These are phyloP conservation scores for Haematococcus lacustris DNA, from an alignment of 139 green algal species.

Conservation along the genomic window DNA sequence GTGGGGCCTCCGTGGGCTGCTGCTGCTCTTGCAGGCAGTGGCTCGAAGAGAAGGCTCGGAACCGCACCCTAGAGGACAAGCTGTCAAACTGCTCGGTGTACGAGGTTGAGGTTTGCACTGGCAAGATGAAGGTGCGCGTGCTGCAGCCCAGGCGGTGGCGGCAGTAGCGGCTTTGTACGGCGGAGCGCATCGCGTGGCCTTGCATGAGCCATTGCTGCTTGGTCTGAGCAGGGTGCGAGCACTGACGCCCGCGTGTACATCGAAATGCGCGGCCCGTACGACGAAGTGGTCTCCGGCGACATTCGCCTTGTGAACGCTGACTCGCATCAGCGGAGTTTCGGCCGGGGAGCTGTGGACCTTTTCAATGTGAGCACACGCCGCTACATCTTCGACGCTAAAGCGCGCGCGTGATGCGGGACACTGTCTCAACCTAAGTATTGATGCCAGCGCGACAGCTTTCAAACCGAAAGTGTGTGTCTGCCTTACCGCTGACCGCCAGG, in stretches of 20 bases:
- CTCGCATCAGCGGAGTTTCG: slow-evolving; percentile 16
- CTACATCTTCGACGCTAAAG: no score
- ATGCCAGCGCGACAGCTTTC: neutral
- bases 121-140: slow-evolving; percentile 38
- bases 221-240: slow-evolving; percentile 38
- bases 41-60: slow-evolving; percentile 45
- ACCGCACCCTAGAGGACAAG: slow-evolving; percentile 33
- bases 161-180: no score
- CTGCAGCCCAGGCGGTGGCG: no score
- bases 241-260: slow-evolving; percentile 54
- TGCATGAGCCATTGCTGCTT: no score
- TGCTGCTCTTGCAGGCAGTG: slow-evolving; percentile 33
- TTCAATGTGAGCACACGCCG: slow-evolving; percentile 26
- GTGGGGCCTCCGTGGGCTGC: no score
- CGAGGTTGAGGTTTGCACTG: slow-evolving; percentile 56
- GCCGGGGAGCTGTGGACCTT: slow-evolving; percentile 20
- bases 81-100: slow-evolving; percentile 34
- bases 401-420: no score
- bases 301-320: slow-evolving; percentile 35
- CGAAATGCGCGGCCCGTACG: slow-evolving; percentile 44
- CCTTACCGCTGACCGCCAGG: no score
- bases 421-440: no score
- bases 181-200: no score
- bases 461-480: no score
- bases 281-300: slow-evolving; percentile 23